These are phyloP conservation scores for Phlyctochytrium arcticum DNA, from an alignment of 192 early-diverging fungal genomes.

Conservation along the genomic window DNA sequence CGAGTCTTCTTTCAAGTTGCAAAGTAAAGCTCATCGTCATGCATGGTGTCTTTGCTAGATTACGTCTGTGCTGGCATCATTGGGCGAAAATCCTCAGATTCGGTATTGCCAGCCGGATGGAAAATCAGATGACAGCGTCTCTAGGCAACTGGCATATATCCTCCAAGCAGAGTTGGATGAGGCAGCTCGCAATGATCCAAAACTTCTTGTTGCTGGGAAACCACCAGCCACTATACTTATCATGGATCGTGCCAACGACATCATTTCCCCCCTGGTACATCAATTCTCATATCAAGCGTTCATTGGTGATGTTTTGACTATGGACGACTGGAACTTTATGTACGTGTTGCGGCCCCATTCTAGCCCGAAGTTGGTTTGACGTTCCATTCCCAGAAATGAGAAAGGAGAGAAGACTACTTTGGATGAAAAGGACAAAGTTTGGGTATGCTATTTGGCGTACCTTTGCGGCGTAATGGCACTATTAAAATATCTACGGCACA, in stretches of 20 bases:
- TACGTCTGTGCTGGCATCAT: slow-evolving; percentile 67
- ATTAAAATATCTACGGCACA: background rate
- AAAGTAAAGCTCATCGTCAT: background rate
- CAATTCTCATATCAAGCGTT: slow-evolving; percentile 72
- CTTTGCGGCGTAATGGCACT: background rate
- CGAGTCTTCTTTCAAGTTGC: background rate
- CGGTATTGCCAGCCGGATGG: slow-evolving; percentile 81
- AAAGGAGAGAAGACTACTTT: slow-evolving; percentile 37
- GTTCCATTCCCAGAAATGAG: slow-evolving; percentile 41
- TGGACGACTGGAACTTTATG: background rate
- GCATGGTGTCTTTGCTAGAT: background rate
- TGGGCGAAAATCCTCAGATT: slow-evolving; percentile 90
- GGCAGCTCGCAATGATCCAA: slow-evolving; percentile 61
- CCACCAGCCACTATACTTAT: slow-evolving; percentile 44
- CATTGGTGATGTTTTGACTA: slow-evolving; percentile 84
- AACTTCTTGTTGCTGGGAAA: slow-evolving; percentile 46
- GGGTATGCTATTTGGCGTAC: slow-evolving; percentile 31
- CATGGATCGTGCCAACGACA: slow-evolving; percentile 48
- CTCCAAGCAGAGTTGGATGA: slow-evolving; percentile 86
- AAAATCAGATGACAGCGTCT: slow-evolving; percentile 3
- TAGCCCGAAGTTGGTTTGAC: too few species aligned
- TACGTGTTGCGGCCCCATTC: too few species aligned
- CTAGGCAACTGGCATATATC: slow-evolving; percentile 69
- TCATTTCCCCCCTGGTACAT: slow-evolving; percentile 46
- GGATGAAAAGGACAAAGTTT: slow-evolving; percentile 72